Evolutionary conservation across 2,329 filamentous ascomycete genomes (phyloP).

Genomic region (Eutypella sp.): DNA sequence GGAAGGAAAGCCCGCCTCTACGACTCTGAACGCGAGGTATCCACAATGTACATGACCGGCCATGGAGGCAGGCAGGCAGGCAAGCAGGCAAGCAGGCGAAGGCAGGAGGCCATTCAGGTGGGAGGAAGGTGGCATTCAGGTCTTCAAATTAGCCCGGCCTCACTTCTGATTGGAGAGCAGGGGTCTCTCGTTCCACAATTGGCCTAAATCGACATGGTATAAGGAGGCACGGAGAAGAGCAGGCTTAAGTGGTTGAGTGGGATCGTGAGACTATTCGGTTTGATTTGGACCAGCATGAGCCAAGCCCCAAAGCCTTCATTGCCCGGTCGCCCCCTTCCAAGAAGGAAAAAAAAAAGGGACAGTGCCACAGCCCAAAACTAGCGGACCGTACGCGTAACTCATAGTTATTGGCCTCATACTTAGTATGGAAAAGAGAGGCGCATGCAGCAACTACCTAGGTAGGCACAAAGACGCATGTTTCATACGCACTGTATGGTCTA

Average conservation of each 20-base stretch:
- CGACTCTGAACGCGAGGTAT: too few species aligned
- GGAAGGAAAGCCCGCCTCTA: too few species aligned
- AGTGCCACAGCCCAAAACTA: too few species aligned
- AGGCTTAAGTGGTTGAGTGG: neutral
- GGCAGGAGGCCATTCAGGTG: neutral
- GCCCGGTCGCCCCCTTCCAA: neutral
- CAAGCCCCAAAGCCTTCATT: neutral
- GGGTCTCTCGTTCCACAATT: neutral
- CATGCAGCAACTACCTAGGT: too few species aligned
- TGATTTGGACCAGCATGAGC: neutral
- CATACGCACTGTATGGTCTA: too few species aligned
- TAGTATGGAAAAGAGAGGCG: too few species aligned
- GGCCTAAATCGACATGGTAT: neutral
- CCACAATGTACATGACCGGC: neutral
- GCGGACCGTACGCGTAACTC: too few species aligned
- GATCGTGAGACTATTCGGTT: neutral
- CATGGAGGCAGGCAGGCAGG: neutral
- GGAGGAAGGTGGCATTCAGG: neutral
- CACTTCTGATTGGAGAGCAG: neutral
- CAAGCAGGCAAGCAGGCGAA: neutral
- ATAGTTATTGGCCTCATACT: too few species aligned
- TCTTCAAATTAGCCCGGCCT: neutral
- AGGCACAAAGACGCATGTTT: too few species aligned
- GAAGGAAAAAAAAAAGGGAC: too few species aligned
- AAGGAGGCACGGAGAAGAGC: neutral